Evolutionary conservation across 495 filamentous ascomycete genomes (phyloP), one percentile per base, ranked within the genome.

Genomic region (Aspergillus heteromorphus): DNA sequence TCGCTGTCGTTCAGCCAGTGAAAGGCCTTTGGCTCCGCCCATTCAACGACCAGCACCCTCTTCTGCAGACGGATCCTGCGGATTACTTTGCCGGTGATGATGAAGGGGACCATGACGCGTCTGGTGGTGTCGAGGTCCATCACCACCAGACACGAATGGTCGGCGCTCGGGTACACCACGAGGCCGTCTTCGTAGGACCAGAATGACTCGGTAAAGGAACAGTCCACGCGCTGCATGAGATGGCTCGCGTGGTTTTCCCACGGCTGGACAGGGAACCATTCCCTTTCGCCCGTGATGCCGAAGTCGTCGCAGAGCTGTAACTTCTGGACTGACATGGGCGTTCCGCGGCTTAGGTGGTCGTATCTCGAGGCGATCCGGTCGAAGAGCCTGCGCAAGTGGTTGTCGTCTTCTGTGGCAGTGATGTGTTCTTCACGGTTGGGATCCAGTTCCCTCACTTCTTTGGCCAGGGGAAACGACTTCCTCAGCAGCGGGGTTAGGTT

Each of bases 121-220:
- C 63, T 56, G 16, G 76, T 67, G 16, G 70, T 76, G 25, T 73
- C 67, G 11, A 85, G 60, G 61, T 88, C 85, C 54, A 80, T 65
- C 6, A 83, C 65, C 5, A 78, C 71, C 55, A 84, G 79, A 45
- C 66, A 57, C 16, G 72, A 63, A 34, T 70, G 58, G 11, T 68
- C 55, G 0, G 61, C 64, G 43, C 70, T 76, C 7, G 79, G 80
- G 56, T 79, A 87, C 16, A 86, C 79, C 23, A 87, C 49, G 9
- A 87, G 55, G 0, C 79, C 81, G 38, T 83, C 79, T 45, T 80
- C 81, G 60, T 80, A 81, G 36, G 74, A 79, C 85, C 85, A 88
- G 8, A 75, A 65, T 5, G 82, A 69, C 57, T 87, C 73, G 21
- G 62, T 75, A 68, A 73, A 85, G 68, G 75, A 70, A 48, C 79